Base-by-base conservation (phyloP, 805 yeast species). In the Helenozyma baotianmanensis region DNA sequence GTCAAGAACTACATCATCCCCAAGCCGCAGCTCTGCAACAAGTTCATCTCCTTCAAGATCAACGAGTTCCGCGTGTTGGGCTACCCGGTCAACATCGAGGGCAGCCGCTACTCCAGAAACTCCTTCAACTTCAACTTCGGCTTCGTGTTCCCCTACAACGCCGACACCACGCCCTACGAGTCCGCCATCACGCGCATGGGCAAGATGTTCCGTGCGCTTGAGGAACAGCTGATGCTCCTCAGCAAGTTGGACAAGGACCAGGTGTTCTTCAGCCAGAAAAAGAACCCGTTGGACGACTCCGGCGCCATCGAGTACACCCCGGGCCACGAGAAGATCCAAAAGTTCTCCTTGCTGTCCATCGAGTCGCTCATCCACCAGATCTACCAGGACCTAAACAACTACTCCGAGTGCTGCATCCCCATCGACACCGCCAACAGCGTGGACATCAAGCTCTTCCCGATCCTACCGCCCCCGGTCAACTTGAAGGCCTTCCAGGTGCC, bases 331-430 rank as follows among this genome's bases (percentile, higher is more conserved):
- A 56, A 57, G 22, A 54, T 62, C 33, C 60, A 58, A 27, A 50
- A 50, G 28, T 58, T 64, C 29, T 51, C 54, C 15, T 51, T 67
- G 26, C 56, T 64, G 23, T 61, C 68, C 9, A 77, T 94, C 27
- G 82, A 80, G 45, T 81, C 85, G 45, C 64, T 90, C 33, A 75
- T 92, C 14, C 87, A 86, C 55, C 96, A 92, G 54, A 73, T 92
- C n/a, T 89, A 72, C 51, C 96, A 89, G 57, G 99, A 92, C 56
- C 67, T 92, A 45, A 94, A 92, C 60, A 87, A 85, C 53, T 94
- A 89, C 60, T 86, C 96, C 0, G 99, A 92, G 56, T 92, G 99
- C 59, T 75, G 88, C 55, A 90, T 92, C 19, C 96, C 97, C 0
- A 77, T 92, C 21, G 96, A 90, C 51, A 80, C 79, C 15, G 81